Evolutionary conservation across 495 filamentous ascomycete genomes (phyloP), one percentile per base, ranked within the genome.

Genomic region (Oidiodendron maius): DNA sequence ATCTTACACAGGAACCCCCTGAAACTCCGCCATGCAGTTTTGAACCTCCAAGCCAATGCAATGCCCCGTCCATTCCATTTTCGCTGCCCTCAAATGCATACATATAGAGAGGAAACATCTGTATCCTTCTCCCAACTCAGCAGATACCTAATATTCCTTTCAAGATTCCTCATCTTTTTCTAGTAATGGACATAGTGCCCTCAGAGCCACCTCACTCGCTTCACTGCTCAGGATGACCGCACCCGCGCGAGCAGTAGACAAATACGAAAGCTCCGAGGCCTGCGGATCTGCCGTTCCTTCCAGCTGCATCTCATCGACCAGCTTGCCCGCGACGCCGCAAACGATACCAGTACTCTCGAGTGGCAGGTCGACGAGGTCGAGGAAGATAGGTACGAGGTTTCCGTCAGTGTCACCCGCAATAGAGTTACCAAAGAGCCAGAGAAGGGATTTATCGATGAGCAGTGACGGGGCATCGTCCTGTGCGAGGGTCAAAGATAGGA

Each of bases 291-390:
- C 30, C 1, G 10, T 22, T 21, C 44, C 42, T 8, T 38, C 18
- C 3, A 39, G 9, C 13, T 55, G 15, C 69, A 77, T 69, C 48
- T 75, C 74, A 48, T 64, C 77, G 1, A 87, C 86, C 34, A 95
- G 71, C 51, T 78, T 77, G 12, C 88, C 86, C 1, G 91, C 91
- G 16, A 96, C 87, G 6, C 91, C 91, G 56, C 89, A 95, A 28
- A 96, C 88, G 45, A 96, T 95, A 26, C 93, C 93, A 1, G 89
- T 95, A 3, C 87, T 89, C 64, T 96, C 91, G 18, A 90, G 73
- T 1, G 91, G 88, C 2, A 97, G 71, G 23, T 82, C 80, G 17
- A 77, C 77, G 41, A 98, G 71, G 55, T 96, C 89, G 2, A 98
- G 75, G 52, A 86, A 91, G 51, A 98, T 93, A 0, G 93, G 91